These are phyloP conservation scores for Diplodia sapinea DNA, from an alignment of 2,329 filamentous ascomycete genomes.

Conservation along the genomic window DNA sequence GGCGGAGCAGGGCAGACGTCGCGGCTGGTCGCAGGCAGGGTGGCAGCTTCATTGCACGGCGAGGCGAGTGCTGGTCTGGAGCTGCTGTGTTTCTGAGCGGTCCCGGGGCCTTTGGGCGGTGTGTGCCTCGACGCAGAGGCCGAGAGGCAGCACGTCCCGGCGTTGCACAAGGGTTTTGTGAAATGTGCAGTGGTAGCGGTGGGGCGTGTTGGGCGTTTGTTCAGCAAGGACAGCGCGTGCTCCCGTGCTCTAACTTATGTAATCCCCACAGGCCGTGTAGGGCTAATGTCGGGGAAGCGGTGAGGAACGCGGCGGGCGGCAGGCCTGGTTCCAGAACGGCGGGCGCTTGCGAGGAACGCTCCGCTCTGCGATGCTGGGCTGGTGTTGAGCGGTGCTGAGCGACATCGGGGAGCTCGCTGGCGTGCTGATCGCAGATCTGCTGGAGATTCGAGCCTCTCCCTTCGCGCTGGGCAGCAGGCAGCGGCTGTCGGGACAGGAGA, in stretches of 20 bases:
- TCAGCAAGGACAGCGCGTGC: constrained; percentile 27
- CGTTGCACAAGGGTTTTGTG: constrained; percentile 27
- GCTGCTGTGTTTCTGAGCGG: constrained; percentile 2
- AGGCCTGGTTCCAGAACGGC: constrained; percentile 13
- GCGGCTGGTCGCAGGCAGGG: neutral
- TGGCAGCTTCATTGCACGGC: constrained; percentile 4
- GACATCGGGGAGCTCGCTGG: constrained; percentile 20
- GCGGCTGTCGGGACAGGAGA: neutral
- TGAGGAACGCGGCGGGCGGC: constrained; percentile 27
- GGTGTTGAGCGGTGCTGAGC: constrained; percentile 12
- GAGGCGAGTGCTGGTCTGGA: constrained; percentile 1
- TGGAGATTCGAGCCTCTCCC: neutral
- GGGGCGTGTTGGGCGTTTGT: constrained; percentile 20
- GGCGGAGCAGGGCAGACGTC: constrained; percentile 8
- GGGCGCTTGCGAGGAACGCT: constrained; percentile 8
- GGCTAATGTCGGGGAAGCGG: constrained; percentile 24
- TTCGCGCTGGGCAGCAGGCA: neutral
- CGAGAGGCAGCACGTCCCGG: constrained; percentile 2
- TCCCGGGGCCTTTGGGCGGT: constrained; percentile 16
- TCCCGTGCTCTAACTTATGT: constrained; percentile 24
- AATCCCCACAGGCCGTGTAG: constrained; percentile 17
- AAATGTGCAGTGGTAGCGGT: constrained; percentile 26
- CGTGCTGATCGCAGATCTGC: constrained; percentile 10
- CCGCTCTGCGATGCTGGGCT: neutral
- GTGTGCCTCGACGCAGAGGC: constrained; percentile 26